Evolutionary conservation across 108 stramenopile species (phyloP), one percentile per base, ranked within the genome.

Genomic region (Skeletonema costatum): DNA sequence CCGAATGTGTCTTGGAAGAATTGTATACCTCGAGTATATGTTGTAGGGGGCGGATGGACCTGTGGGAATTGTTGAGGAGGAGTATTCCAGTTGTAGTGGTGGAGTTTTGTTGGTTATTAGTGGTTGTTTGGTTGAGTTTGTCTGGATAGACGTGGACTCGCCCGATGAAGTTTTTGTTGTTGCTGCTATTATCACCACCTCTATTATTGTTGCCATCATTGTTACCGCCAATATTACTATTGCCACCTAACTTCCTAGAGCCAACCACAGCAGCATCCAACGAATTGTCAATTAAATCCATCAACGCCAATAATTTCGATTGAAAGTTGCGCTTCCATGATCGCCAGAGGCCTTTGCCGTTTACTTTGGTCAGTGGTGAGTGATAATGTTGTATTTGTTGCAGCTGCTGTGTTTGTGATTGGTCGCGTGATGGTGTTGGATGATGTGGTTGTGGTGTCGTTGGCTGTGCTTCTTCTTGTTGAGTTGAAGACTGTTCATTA

Each of bases 211-310:
- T 10, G 11, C 44, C 3, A 12, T n/a, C n/a, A n/a, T n/a, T n/a
- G n/a, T n/a, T n/a, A n/a, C n/a, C n/a, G n/a, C n/a, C n/a, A n/a
- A n/a, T n/a, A n/a, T n/a, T n/a, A n/a, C n/a, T n/a, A n/a, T 4
- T 10, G 11, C 11, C 3, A 46, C 0, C 11, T 6, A 36, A 36
- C 2, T 46, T 50, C 29, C 64, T 60, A n/a, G 29, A 13, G 5
- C 53, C 60, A 31, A 73, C 32, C 12, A 84, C 58, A 16, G 83
- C 73, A 46, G 91, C 91, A 75, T 92, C 91, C 16, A 92, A 75
- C 16, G 91, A 87, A 83, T 92, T 92, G 66, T 92, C 91, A 60
- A 92, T 86, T 17, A 92, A 64, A 71, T 92, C 91, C 51, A 92
- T 50, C 19, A 89, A 60, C 0, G 91, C 91, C 38, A 86, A 30